Evolutionary conservation across 2,329 filamentous ascomycete genomes (phyloP).

Genomic region (Grosmannia clavigera): DNA sequence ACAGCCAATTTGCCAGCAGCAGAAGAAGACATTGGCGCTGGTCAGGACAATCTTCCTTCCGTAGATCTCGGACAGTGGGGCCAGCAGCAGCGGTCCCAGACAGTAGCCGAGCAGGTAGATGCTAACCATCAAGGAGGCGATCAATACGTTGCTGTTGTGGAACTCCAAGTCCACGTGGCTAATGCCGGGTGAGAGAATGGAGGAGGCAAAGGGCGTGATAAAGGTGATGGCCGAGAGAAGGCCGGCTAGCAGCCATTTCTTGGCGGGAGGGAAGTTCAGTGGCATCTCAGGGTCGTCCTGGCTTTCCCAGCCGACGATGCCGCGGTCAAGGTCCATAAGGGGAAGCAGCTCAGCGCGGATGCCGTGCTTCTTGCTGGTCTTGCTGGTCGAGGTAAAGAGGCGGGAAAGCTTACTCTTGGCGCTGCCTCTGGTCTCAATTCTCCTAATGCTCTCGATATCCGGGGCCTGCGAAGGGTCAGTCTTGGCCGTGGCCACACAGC

Average conservation of each 20-base stretch:
- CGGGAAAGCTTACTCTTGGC: no score
- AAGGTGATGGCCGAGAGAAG: constrained; percentile 48
- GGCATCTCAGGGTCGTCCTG: no score
- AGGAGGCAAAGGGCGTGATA: constrained; percentile 52
- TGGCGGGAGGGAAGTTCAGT: constrained; percentile 36
- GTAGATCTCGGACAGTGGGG: constrained; percentile 12
- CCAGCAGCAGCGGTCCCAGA: constrained; percentile 34
- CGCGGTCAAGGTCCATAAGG: no score
- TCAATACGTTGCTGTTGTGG: constrained; percentile 24
- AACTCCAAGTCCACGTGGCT: constrained; percentile 32
- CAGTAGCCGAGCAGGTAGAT: constrained; percentile 52
- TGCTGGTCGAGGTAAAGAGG: no score
- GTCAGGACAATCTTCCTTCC: constrained; percentile 54
- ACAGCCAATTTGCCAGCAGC: constrained; percentile 53
- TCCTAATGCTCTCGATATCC: no score
- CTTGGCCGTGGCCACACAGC: no score
- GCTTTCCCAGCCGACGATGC: no score
- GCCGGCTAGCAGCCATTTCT: constrained; percentile 46
- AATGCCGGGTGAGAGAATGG: constrained; percentile 44
- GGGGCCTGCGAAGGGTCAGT: no score
- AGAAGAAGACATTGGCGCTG: constrained; percentile 51
- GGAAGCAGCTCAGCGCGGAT: no score
- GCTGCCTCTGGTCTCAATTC: no score
- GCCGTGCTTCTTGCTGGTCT: no score
- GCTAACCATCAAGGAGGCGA: constrained; percentile 42